These are phyloP conservation scores for Alternaria hordeiaustralica DNA, from an alignment of 2,329 filamentous ascomycete genomes.

Conservation along the genomic window DNA sequence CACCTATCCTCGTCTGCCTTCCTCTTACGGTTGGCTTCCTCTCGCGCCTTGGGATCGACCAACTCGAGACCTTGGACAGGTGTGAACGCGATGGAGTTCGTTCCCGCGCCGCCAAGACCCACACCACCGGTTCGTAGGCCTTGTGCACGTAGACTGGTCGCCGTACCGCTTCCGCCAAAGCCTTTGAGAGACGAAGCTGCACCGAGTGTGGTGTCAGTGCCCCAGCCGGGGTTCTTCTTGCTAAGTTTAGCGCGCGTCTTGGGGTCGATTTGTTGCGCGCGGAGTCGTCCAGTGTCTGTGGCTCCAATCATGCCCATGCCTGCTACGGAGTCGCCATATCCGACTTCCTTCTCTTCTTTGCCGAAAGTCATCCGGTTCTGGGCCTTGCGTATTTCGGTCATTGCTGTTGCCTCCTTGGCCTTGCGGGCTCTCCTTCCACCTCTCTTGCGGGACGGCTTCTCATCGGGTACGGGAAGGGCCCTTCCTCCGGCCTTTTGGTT, in stretches of 20 bases:
- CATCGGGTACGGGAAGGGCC: conserved; percentile 60
- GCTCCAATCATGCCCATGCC: conserved; percentile 96
- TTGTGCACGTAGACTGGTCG: conserved; percentile 75
- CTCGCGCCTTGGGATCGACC: conserved; percentile 89
- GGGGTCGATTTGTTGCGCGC: conserved; percentile 87
- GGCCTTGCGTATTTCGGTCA: conserved; percentile 94
- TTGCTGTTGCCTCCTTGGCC: conserved; percentile 94
- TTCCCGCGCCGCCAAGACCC: conserved; percentile 71
- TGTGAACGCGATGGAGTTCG: conserved; percentile 88
- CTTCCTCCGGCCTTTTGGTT: conserved; percentile 79
- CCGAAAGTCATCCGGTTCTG: conserved; percentile 97
- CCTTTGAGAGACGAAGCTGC: conserved; percentile 74
- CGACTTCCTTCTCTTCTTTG: conserved; percentile 92
- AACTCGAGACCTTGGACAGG: conserved; percentile 94
- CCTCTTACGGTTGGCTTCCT: conserved; percentile 85
- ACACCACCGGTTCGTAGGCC: conserved; percentile 84
- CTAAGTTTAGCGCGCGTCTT: conserved; percentile 91
- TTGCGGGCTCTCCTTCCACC: conserved; percentile 89
- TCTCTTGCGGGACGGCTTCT: conserved; percentile 91
- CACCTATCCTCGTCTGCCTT: conserved; percentile 94
- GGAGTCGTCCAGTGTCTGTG: conserved; percentile 84
- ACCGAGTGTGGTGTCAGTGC: conserved; percentile 65
- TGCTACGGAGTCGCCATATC: conserved; percentile 85
- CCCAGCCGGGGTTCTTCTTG: conserved; percentile 97
- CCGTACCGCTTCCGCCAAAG: conserved; percentile 71